Evolutionary conservation across 306 rosid species (phyloP), one percentile per base, ranked within the genome.

Genomic region (Quercus ilex): DNA sequence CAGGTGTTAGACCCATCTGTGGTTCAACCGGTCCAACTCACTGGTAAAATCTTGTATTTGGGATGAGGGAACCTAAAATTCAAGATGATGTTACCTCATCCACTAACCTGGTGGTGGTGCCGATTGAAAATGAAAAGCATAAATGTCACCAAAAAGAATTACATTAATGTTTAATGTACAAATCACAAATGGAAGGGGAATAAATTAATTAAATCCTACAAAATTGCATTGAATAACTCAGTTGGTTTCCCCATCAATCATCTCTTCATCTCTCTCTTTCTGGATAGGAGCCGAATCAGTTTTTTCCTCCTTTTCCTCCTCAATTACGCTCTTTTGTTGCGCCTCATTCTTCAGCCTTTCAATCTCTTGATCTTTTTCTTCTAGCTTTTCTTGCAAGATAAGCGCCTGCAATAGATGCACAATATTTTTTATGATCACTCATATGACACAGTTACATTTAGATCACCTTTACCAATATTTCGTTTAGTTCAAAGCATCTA

Each of bases 341-440:
- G 78, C 64, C 77, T 88, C 91, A 55, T 84, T 81, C 83, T 84
- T 92, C 65, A 91, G 84, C 65, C 82, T 87, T 72, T 83, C 63
- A 60, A 94, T 80, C 64, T 91, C 91, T 23, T 46, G 69, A 79
- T 94, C 91, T 81, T 86, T 94, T 83, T 94, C 92, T 46, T 84
- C 86, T 56, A 92, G 82, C 82, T 87, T 90, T 82, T 84, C 90
- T 87, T 94, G 94, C 90, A 91, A 78, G 68, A 86, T 78, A 25
- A 84, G 64, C 53, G 89, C 96, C 99, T 95, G 87, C 78, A 74
- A 11, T 25, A 74, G 77, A 77, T n/a, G 80, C 73, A 64, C 70
- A 28, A 18, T 15, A 6, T 12, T 5, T 64, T 0, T 14, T 64
- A 49, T 15, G 43, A 28, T 14, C 17, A 5, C 67, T 30, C 31